Evolutionary conservation across 2,329 filamentous ascomycete species (phyloP), one percentile per base, ranked within the genome.

Genomic region (Myriosclerotinia curreyana): DNA sequence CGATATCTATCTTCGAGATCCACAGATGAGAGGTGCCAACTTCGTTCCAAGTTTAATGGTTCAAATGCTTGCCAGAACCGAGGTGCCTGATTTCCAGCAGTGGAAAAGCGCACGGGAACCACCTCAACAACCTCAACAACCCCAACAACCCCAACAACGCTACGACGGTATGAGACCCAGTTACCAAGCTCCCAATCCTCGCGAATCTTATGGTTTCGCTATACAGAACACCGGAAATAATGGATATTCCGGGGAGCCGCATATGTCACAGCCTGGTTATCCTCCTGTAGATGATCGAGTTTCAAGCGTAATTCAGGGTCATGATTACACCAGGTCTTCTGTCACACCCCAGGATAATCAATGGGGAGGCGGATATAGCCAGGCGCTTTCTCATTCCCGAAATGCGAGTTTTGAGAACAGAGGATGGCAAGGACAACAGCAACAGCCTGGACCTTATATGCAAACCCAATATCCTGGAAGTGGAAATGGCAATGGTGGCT

Each of bases 21-120:
- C 61, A 36, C 61, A 64, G 42, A 20, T 64, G 28, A 46, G 46
- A 40, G 55, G 46, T 12, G 34, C 59, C 22, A 83, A 86, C 14
- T 88, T 96, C 71, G 89, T 84, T 67, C 79, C 92, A 0, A 80
- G 86, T 42, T 86, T 83, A 65, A 81, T 97, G 78, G 88, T 95
- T 8, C 83, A 85, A 40, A 79, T 97, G 49, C 79, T 99, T 28
- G 83, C 86, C 40, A 82, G 86, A 62, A 85, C 88, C 8, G 79
- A 84, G 31, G 80, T 95, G 12, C 90, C 89, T 0, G 83, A 85
- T 66, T 83, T 81, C 67, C 76, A 76, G 40, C 77, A 80, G 38
- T 86, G 84, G 81, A 86, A 84, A 72, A 73, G 77, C 42, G 71
- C 69, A 20, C 73, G 74, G 64, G 75, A 76, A 14, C 68, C 71